Evolutionary conservation across 306 rosid species (phyloP).

Genomic region (Abrus precatorius): DNA sequence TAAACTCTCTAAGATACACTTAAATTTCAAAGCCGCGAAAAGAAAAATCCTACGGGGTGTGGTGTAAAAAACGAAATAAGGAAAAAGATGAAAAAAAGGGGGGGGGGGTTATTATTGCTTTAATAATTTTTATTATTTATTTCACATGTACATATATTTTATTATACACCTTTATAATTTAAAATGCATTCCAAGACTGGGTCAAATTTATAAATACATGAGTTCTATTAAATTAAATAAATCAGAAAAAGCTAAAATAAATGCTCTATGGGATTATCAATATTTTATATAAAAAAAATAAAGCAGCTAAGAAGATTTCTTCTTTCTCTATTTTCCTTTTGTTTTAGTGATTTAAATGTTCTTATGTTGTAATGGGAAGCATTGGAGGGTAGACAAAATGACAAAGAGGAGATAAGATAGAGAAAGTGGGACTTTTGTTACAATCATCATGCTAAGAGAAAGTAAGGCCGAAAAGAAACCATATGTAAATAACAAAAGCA

Average conservation of each 20-base stretch:
- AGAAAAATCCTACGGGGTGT: conserved; percentile 24
- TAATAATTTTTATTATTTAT: background rate
- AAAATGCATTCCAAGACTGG: background rate
- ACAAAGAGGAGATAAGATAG: conserved; percentile 52
- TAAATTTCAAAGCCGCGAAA: conserved; percentile 16
- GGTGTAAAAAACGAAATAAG: conserved; percentile 35
- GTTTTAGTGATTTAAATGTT: conserved; percentile 22
- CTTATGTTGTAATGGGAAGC: conserved; percentile 40
- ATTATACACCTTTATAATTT: background rate
- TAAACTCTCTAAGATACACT: too few relatives aligned
- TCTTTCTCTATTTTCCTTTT: background rate
- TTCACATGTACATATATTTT: background rate
- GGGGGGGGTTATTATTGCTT: background rate
- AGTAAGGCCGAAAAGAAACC: conserved; percentile 55
- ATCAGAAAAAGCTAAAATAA: background rate
- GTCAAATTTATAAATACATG: background rate
- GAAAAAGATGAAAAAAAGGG: background rate
- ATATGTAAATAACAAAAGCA: conserved; percentile 52
- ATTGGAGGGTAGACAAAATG: conserved; percentile 52
- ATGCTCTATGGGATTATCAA: background rate
- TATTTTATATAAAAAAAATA: background rate
- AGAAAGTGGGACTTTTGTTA: conserved; percentile 55
- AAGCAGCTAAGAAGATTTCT: conserved; percentile 1
- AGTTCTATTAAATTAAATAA: background rate
- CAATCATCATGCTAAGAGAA: conserved; percentile 54